These are phyloP conservation scores for Omphalea diandra DNA, from an alignment of 441 rosid genomes.

Conservation along the genomic window DNA sequence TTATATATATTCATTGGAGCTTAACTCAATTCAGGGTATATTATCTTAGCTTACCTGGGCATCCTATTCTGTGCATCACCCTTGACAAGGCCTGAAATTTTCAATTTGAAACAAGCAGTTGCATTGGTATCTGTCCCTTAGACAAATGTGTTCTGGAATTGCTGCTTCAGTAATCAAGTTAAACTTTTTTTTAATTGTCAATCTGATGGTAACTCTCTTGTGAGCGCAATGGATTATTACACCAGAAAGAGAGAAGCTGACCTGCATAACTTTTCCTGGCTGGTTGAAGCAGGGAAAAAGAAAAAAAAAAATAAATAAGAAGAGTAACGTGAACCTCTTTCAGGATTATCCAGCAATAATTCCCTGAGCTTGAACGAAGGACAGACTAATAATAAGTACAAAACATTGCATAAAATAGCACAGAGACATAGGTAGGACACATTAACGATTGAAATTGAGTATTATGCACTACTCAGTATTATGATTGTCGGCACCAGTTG, in stretches of 20 bases:
- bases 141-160: no score
- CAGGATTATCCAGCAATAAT: neutral
- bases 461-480: neutral
- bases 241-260: neutral
- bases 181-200: no score
- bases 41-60: neutral
- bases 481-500: neutral
- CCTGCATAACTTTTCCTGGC: neutral
- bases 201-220: neutral
- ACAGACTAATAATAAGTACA: neutral
- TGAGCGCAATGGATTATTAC: neutral
- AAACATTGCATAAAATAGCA: neutral
- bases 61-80: neutral
- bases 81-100: neutral
- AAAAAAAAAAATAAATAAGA: no score
- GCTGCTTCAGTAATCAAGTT: no score
- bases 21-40: neutral
- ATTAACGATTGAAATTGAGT: no score
- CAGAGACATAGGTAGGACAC: no score
- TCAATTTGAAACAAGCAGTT: neutral
- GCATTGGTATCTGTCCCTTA: neutral
- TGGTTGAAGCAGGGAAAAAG: neutral
- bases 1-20: neutral
- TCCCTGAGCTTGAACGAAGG: neutral
- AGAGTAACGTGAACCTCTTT: neutral